Conservation (phyloP, 805 yeast genomes). For the Kodamaea leandrae region DNA sequence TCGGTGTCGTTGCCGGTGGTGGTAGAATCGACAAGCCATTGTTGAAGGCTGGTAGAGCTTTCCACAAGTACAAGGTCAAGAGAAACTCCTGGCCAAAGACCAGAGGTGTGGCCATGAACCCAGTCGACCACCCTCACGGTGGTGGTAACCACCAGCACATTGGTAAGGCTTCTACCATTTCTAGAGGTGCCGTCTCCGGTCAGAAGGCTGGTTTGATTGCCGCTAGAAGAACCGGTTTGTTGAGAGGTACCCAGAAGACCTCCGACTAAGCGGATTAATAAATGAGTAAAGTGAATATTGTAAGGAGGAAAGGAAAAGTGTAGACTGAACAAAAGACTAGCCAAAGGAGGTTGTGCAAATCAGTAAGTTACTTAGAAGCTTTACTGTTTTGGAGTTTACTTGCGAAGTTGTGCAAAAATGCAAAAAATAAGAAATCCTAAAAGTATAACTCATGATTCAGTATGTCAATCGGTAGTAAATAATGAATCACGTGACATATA, state of each 20-base stretch:
- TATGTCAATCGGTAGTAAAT: too few relatives aligned
- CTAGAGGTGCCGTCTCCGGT: constrained; percentile 99
- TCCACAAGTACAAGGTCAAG: constrained; percentile 99
- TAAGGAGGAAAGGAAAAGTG: background rate
- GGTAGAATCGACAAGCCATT: constrained; percentile 99
- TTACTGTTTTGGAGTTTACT: background rate
- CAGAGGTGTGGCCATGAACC: constrained; percentile 99
- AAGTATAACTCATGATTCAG: too few relatives aligned
- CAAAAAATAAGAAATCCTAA: too few relatives aligned
- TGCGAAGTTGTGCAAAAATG: too few relatives aligned
- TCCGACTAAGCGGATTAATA: constrained; percentile 29
- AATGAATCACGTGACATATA: too few relatives aligned
- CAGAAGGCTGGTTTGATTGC: constrained; percentile 99
- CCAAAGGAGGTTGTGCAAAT: background rate
- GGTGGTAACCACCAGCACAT: constrained; percentile 99
- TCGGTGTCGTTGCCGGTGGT: constrained; percentile 99
- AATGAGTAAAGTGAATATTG: constrained; percentile 3
- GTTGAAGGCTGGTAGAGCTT: constrained; percentile 99
- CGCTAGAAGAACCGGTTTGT: constrained; percentile 99
- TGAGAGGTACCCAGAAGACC: constrained; percentile 98
- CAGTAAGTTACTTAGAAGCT: background rate
- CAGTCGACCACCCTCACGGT: constrained; percentile 99
- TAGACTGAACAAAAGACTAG: background rate
- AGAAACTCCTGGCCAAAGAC: constrained; percentile 99
- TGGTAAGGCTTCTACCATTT: constrained; percentile 99